These are phyloP conservation scores for Botrytis deweyae DNA, from an alignment of 2,329 filamentous ascomycete genomes.

Conservation along the genomic window DNA sequence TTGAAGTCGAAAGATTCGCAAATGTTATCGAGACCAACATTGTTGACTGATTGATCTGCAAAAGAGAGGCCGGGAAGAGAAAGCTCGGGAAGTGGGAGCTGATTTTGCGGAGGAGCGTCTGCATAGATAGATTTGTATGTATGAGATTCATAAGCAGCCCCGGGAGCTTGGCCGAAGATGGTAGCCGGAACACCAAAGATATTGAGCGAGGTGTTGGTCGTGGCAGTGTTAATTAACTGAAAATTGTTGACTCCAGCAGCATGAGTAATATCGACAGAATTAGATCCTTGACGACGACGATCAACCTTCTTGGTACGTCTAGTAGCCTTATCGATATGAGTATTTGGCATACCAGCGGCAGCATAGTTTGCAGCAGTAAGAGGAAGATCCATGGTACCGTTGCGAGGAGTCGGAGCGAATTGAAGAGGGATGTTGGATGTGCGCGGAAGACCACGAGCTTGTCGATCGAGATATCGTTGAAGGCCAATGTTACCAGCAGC, in stretches of 20 bases:
- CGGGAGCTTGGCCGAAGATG: background rate
- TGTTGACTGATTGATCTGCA: background rate
- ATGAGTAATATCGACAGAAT: background rate
- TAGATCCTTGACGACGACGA: background rate
- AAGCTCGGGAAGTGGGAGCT: background rate
- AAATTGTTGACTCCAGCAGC: background rate
- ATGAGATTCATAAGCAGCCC: background rate
- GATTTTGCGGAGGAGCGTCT: background rate
- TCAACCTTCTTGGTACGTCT: constrained; percentile 5
- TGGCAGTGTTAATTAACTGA: background rate
- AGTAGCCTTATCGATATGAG: background rate
- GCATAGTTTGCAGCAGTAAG: constrained; percentile 20
- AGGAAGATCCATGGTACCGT: constrained; percentile 17
- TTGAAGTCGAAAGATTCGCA: background rate
- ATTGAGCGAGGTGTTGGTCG: background rate
- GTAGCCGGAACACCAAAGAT: background rate
- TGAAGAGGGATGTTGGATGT: background rate
- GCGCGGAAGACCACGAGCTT: constrained; percentile 18
- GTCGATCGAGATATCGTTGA: constrained; percentile 5
- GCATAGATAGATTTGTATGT: constrained; percentile 12
- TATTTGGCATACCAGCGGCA: constrained; percentile 17
- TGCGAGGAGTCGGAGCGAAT: background rate
- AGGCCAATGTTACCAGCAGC: constrained; percentile 1
- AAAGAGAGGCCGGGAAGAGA: background rate
- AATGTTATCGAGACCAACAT: background rate